These are phyloP conservation scores for Phylloporus sp. DNA, from an alignment of 768 basidiomycete genomes.

Conservation along the genomic window DNA sequence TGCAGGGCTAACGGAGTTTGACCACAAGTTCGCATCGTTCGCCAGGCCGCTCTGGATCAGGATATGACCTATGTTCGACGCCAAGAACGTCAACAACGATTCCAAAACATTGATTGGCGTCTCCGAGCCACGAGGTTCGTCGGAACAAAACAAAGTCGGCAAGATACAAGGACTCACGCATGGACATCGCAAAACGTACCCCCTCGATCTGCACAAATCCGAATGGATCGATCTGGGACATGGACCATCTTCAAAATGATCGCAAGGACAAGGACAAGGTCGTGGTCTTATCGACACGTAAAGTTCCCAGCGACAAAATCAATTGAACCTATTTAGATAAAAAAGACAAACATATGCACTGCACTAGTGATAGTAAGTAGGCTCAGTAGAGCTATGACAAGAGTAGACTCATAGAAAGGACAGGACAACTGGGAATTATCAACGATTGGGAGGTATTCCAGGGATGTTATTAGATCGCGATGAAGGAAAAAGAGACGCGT, in stretches of 20 bases:
- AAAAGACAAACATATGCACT: slow-evolving; percentile 16
- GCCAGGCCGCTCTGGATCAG: slow-evolving; percentile 56
- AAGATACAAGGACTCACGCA: slow-evolving; percentile 46
- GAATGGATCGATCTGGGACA: slow-evolving; percentile 72
- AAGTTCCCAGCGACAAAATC: slow-evolving; percentile 4
- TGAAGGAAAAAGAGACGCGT: slow-evolving; percentile 2
- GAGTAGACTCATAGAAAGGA: slow-evolving; percentile 8
- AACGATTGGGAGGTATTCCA: slow-evolving; percentile 22
- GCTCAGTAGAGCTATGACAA: neutral
- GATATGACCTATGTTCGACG: slow-evolving; percentile 54
- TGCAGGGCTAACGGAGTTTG: slow-evolving; percentile 64
- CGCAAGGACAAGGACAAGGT: neutral
- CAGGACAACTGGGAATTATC: slow-evolving; percentile 24
- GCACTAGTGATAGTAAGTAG: slow-evolving; percentile 10
- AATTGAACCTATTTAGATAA: slow-evolving; percentile 11
- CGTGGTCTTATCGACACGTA: slow-evolving; percentile 1
- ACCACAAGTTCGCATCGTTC: slow-evolving; percentile 80
- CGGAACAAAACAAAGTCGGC: neutral
- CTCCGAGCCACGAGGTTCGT: neutral
- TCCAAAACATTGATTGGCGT: neutral
- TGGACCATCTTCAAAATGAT: slow-evolving; percentile 9
- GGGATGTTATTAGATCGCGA: slow-evolving; percentile 20
- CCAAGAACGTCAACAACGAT: neutral
- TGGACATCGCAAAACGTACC: slow-evolving; percentile 92
- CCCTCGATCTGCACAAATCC: slow-evolving; percentile 85